phyloP scores from a whole-genome alignment of 192 early-diverging fungal species.

The Backusella sp. region DNA sequence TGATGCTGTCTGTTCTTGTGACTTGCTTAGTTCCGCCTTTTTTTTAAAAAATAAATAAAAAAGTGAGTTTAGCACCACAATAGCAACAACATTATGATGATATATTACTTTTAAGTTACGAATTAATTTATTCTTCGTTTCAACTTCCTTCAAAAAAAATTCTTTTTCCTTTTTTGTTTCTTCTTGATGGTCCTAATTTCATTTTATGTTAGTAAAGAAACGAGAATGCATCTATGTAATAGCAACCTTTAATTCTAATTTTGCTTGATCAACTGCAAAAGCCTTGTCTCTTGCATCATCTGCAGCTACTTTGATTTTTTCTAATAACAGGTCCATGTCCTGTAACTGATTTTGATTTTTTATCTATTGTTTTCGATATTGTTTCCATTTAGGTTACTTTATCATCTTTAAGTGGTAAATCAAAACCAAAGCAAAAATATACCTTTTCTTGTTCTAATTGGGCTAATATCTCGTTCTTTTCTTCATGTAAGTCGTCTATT shows the following conservation, averaged over 20 bases:
- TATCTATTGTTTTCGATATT: neutral
- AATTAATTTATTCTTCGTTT: neutral
- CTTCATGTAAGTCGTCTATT: constrained; percentile 29
- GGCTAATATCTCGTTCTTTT: constrained; percentile 18
- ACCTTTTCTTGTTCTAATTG: constrained; percentile 34
- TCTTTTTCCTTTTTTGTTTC: neutral
- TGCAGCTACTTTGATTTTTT: constrained; percentile 26
- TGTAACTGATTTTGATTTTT: constrained; percentile 23
- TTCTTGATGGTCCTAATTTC: neutral
- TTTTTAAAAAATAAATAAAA: neutral
- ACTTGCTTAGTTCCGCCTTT: constrained; percentile 8
- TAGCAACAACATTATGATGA: neutral
- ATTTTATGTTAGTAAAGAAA: neutral
- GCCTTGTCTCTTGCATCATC: constrained; percentile 28
- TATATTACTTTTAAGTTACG: neutral
- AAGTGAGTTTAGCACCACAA: neutral
- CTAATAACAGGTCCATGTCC: constrained; percentile 32
- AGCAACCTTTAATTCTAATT: constrained; percentile 15
- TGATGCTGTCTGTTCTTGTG: constrained; percentile 12
- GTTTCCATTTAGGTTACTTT: neutral
- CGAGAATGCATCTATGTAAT: neutral
- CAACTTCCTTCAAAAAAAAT: neutral
- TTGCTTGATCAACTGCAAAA: constrained; percentile 13
- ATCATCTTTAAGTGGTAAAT: neutral
- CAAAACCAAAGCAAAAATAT: neutral